These are phyloP conservation scores for Acanthamoeba culbertsoni DNA, from an alignment of 208 protist genomes.

Conservation along the genomic window DNA sequence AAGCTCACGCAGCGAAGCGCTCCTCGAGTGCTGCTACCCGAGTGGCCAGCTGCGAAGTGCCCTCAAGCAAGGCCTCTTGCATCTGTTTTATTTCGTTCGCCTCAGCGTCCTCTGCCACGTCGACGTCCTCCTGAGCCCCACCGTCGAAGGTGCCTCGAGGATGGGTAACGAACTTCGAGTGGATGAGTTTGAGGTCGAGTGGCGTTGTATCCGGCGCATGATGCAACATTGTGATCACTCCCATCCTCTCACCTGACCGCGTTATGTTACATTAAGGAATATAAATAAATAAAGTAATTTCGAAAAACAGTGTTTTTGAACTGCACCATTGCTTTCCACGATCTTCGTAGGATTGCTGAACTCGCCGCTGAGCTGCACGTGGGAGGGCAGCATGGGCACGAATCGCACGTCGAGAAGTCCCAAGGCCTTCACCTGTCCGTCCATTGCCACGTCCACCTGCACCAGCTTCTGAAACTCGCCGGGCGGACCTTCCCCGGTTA, in stretches of 20 bases:
- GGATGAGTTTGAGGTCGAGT: conserved; percentile 11
- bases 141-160: neutral
- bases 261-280: no score
- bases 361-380: conserved; percentile 28
- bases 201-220: conserved; percentile 41
- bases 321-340: neutral
- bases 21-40: neutral
- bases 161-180: conserved; percentile 3
- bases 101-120: neutral
- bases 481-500: neutral
- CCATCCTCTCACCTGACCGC: neutral
- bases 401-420: conserved; percentile 30
- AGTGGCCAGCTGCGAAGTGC: neutral
- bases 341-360: conserved; percentile 14
- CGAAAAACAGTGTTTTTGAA: neutral
- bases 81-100: neutral
- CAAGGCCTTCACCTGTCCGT: conserved; percentile 18
- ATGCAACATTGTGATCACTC: neutral
- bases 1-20: no score
- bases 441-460: neutral
- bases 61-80: neutral
- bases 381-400: conserved; percentile 10
- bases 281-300: neutral
- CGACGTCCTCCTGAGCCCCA: neutral
- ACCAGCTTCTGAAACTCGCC: neutral